Evolutionary conservation across 1,284 basidiomycete genomes (phyloP), one percentile per base, ranked within the genome.

Genomic region (Rugiboletus extremiorientalis): DNA sequence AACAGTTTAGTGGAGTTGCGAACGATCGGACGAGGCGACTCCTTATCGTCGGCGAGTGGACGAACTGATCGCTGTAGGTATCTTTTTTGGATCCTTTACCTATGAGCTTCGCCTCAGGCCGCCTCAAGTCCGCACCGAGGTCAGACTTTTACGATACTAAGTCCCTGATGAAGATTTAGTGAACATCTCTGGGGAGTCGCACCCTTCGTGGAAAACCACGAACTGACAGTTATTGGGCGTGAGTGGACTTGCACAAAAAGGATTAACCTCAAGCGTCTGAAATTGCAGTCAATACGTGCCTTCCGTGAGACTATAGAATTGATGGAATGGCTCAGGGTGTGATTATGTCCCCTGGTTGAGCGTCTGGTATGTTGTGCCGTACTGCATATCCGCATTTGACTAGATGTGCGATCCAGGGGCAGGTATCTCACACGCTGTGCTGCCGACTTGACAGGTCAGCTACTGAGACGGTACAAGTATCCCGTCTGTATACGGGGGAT

Each of bases 401-500:
- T 8, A 27, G 15, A 34, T 25, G 3, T 14, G 28, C 1, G 20
- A 6, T 28, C 20, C 41, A 28, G 43, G 28, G 33, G 43, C 20
- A 47, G 46, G 25, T 28, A 33, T 36, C 4, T 38, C 31, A 54
- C 37, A 12, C 60, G 46, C 27, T 56, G 31, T 50, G 49, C 48
- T 15, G 60, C 60, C 50, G 56, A 69, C 38, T 18, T 66, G 27
- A 63, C 65, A 0, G 54, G 56, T 18, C 52, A 63, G 16, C 36
- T 66, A 5, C 43, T 56, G 30, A 60, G 46, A 33, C 55, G 63
- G 22, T 37, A 56, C 36, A 65, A 57, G 25, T 68, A 68, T 53
- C 65, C 67, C n/a, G 5, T 69, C 65, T 6, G 60, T 65, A 1
- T 58, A 69, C 5, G 65, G 65, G 18, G 67, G 67, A n/a, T 69